Base-by-base conservation (phyloP, 169 alveolate species). In the Babesia bigemina region DNA sequence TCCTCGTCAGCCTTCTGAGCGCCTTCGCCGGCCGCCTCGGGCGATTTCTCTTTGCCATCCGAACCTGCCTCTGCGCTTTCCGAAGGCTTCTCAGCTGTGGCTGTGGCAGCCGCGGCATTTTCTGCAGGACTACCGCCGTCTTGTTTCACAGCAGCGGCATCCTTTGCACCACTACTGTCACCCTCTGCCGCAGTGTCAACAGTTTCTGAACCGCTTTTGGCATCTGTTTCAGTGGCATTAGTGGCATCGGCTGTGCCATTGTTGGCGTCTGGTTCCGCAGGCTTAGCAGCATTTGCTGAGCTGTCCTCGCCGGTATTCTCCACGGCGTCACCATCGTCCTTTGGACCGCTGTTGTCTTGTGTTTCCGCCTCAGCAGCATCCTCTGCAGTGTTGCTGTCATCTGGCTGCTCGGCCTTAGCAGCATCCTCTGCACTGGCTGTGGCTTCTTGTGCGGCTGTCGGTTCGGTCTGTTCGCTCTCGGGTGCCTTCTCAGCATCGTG, bases 1-100 rank as follows among this genome's bases (percentile, higher is more conserved):
- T 59, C 69, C 48, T 59, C 69, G 26, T 45, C 50, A 36, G 69
- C 29, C 19, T 16, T 59, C 12, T 8, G 39, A 36, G 48, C 69
- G 39, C 52, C 39, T 10, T 26, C 28, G 57, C 24, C 57, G 24
- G n/a, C 8, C 28, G n/a, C 28, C n/a, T n/a, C 24, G n/a, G n/a
- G 4, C n/a, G 57, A 2, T 49, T 49, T 21, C n/a, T 21, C 57
- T 6, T 2, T 19, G 7, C 8, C 24, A 3, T 49, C 7, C 24
- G 57, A 19, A 36, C 11, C 28, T 24, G 28, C 63, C n/a, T 14
- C n/a, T 3, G 63, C n/a, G 4, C 19, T 33, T 13, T 21, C 28
- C 28, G n/a, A 17, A 19, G 63, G 63, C 28, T 56, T 14, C 3
- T 21, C 63, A 19, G 63, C n/a, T 21, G 21, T 33, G 8, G n/a